phyloP scores from a whole-genome alignment of 805 yeast species.

The Saccharomyces kudriavzevii region DNA sequence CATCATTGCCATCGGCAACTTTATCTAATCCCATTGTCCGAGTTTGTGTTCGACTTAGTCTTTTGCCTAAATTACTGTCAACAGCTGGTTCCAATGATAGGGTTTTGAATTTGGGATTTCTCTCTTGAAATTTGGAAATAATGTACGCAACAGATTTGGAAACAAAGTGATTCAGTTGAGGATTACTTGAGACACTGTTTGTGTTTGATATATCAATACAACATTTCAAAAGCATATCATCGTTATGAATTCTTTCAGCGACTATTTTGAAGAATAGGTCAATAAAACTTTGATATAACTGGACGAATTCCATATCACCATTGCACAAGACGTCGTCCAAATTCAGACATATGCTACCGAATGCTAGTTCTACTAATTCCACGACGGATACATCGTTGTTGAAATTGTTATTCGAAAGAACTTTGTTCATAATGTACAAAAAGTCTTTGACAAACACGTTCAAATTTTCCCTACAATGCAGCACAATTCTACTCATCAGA shows the following conservation, averaged over 20 bases:
- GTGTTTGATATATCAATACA: slow-evolving; percentile 27
- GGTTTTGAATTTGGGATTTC: slow-evolving; percentile 17
- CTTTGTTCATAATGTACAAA: slow-evolving; percentile 46
- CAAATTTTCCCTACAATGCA: slow-evolving; percentile 72
- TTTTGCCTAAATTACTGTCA: slow-evolving; percentile 14
- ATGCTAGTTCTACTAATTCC: slow-evolving; percentile 44
- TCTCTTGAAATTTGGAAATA: slow-evolving; percentile 22
- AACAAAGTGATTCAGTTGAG: slow-evolving; percentile 22
- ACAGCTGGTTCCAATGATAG: slow-evolving; percentile 6
- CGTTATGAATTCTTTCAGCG: slow-evolving; percentile 19
- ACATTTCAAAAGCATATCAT: slow-evolving; percentile 25
- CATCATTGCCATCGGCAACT: slow-evolving; percentile 18
- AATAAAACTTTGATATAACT: slow-evolving; percentile 35
- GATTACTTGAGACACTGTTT: slow-evolving; percentile 23
- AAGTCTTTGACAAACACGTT: slow-evolving; percentile 72
- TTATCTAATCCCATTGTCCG: slow-evolving; percentile 22
- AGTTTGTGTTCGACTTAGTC: slow-evolving; percentile 28
- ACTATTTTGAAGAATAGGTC: slow-evolving; percentile 25
- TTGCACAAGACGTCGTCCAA: slow-evolving; percentile 56
- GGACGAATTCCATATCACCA: slow-evolving; percentile 55
- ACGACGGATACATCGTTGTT: slow-evolving; percentile 56
- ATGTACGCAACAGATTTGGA: slow-evolving; percentile 19
- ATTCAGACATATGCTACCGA: slow-evolving; percentile 39
- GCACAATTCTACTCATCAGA: slow-evolving; percentile 60
- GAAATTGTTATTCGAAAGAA: slow-evolving; percentile 33